These are phyloP conservation scores for Leccinum barrowsii DNA, from an alignment of 768 basidiomycete species.

Conservation along the genomic window DNA sequence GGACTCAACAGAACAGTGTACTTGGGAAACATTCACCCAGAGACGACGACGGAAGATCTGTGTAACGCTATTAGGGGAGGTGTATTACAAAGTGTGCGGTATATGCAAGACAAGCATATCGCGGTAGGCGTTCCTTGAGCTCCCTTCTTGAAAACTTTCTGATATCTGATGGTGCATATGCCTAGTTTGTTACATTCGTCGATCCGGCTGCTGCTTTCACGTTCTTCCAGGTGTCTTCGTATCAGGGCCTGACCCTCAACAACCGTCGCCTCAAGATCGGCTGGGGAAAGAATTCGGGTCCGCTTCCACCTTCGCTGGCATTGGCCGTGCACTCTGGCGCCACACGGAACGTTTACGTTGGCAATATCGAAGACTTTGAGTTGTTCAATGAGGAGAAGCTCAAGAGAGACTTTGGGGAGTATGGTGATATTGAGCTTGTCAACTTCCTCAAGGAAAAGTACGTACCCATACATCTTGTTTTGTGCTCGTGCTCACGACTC, in stretches of 20 bases:
- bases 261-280: conserved; percentile 94
- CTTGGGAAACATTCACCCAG: conserved; percentile 94
- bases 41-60: conserved; percentile 90
- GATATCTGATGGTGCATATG: conserved; percentile 3
- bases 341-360: conserved; percentile 95
- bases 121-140: conserved; percentile 54
- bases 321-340: conserved; percentile 91
- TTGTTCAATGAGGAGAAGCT: conserved; percentile 86
- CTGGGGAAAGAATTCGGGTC: conserved; percentile 96
- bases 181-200: conserved; percentile 92
- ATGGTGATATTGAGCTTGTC: conserved; percentile 94
- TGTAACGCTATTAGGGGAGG: conserved; percentile 98
- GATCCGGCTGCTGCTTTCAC: conserved; percentile 90
- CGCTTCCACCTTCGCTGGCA: conserved; percentile 77
- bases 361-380: conserved; percentile 94
- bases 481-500: neutral
- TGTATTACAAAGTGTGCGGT: conserved; percentile 89
- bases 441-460: conserved; percentile 95
- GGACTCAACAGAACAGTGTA: conserved; percentile 91
- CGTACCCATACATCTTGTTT: conserved; percentile 36
- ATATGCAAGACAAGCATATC: conserved; percentile 97
- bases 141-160: neutral
- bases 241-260: conserved; percentile 87
- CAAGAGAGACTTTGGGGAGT: conserved; percentile 91
- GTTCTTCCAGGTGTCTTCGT: conserved; percentile 90